These are phyloP conservation scores for Blastocystis sp. DNA, from an alignment of 352 stramenopile genomes.

Conservation along the genomic window DNA sequence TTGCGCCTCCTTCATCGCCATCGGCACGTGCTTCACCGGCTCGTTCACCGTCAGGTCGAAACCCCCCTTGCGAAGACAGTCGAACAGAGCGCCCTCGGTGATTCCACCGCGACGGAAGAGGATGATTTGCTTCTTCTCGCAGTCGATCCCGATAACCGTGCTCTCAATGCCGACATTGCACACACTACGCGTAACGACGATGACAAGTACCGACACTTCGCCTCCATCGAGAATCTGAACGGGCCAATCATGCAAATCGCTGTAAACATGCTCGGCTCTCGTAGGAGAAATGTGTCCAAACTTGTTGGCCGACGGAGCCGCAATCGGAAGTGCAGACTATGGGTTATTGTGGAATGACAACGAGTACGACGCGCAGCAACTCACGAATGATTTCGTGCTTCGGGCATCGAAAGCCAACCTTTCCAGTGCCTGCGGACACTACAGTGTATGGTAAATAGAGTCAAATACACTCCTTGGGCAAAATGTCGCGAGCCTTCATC, in stretches of 20 bases:
- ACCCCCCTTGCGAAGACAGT: slow-evolving; percentile 77
- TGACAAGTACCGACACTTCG: slow-evolving; percentile 28
- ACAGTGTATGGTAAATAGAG: slow-evolving; percentile 21
- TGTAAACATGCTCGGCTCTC: slow-evolving; percentile 90
- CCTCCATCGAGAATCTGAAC: slow-evolving; percentile 84
- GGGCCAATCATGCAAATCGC: slow-evolving; percentile 89
- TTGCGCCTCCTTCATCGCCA: slow-evolving; percentile 81
- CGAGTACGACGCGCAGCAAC: slow-evolving; percentile 82
- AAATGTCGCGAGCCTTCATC: slow-evolving; percentile 83
- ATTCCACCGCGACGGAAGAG: slow-evolving; percentile 86
- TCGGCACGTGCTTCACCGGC: slow-evolving; percentile 70
- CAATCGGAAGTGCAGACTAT: slow-evolving; percentile 87
- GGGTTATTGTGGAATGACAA: not conserved
- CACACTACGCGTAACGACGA: slow-evolving; percentile 11
- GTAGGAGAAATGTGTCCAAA: slow-evolving; percentile 98
- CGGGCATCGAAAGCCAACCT: slow-evolving; percentile 93
- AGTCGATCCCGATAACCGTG: slow-evolving; percentile 88
- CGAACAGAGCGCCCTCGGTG: slow-evolving; percentile 80
- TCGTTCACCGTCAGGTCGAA: slow-evolving; percentile 19
- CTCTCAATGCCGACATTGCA: slow-evolving; percentile 91
- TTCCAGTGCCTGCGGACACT: slow-evolving; percentile 91
- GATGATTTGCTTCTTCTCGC: slow-evolving; percentile 80
- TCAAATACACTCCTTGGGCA: slow-evolving; percentile 79
- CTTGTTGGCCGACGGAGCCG: slow-evolving; percentile 94
- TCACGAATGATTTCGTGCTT: slow-evolving; percentile 87